A percentile compares a stretch with the other conserved stretches of the same genome.
phyloP scores from a whole-genome alignment of 768 basidiomycete genomes.

The Postia placenta region DNA sequence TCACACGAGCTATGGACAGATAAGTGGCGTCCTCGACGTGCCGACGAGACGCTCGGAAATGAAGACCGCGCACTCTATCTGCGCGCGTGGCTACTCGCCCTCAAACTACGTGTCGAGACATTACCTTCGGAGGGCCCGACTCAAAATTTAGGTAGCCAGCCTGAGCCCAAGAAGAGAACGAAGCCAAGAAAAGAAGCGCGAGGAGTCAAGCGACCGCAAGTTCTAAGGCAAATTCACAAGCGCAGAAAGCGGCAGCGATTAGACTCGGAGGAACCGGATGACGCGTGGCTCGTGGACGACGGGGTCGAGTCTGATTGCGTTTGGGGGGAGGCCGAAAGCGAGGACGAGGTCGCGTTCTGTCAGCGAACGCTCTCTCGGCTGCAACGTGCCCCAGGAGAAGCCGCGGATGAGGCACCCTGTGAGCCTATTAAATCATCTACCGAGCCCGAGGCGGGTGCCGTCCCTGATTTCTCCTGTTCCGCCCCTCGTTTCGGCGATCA shows the following conservation, averaged over 20 bases:
- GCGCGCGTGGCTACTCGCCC: conserved; percentile 72
- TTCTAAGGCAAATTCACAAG: conserved; percentile 49
- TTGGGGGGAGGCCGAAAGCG: conserved; percentile 7
- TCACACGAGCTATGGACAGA: conserved; percentile 58
- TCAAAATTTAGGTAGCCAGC: neutral
- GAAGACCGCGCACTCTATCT: conserved; percentile 63
- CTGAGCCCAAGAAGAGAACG: conserved; percentile 11
- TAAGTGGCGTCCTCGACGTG: conserved; percentile 68
- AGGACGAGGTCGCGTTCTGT: conserved; percentile 12
- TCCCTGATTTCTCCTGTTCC: conserved; percentile 6
- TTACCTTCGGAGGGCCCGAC: neutral
- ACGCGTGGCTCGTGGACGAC: conserved; percentile 49
- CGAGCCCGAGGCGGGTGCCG: neutral
- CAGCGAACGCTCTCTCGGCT: conserved; percentile 6
- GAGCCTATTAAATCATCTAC: neutral
- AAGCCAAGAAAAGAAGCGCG: conserved; percentile 23
- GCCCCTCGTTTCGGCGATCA: conserved; percentile 32
- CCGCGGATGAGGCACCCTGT: neutral
- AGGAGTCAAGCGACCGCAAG: conserved; percentile 51
- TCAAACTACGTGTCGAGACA: conserved; percentile 45
- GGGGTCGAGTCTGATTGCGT: conserved; percentile 24
- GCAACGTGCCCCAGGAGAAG: neutral
- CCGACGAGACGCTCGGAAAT: conserved; percentile 76
- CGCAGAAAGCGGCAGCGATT: conserved; percentile 49
- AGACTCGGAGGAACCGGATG: conserved; percentile 45